Base-by-base conservation (phyloP, 179 eudicot species). In the Pouteria campechiana region DNA sequence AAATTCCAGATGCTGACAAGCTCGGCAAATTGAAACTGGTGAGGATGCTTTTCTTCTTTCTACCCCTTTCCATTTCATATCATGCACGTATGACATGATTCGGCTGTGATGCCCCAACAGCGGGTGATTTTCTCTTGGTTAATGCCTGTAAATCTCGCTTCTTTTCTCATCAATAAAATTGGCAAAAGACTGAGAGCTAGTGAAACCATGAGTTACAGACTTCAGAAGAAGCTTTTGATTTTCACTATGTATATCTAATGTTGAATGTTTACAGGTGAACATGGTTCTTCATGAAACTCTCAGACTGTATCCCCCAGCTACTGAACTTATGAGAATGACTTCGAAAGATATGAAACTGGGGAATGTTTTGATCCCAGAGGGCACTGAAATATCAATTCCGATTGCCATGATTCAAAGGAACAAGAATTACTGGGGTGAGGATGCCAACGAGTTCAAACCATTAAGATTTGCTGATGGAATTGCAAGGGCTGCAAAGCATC, bases 11-110 rank as follows among this genome's bases (percentile, higher is more conserved):
- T 10, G 44, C 61, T 32, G 73, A 68, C 8, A 68, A 73, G 1
- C 39, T 76, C n/a, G 52, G 42, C n/a, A 65, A 42, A 23, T 54
- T 76, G n/a, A 68, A 76, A 49, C 48, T 24, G 2, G 70, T 68
- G 41, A 46, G 59, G n/a, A n/a, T n/a, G n/a, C n/a, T n/a, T n/a
- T n/a, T n/a, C n/a, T n/a, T n/a, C n/a, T n/a, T n/a, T n/a, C n/a
- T n/a, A n/a, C n/a, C n/a, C n/a, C n/a, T n/a, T n/a, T n/a, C n/a
- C n/a, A n/a, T n/a, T n/a, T n/a, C n/a, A n/a, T n/a, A n/a, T n/a
- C n/a, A n/a, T n/a, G n/a, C n/a, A n/a, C n/a, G n/a, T n/a, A n/a
- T n/a, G n/a, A n/a, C n/a, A n/a, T n/a, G n/a, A n/a, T n/a, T n/a
- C n/a, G n/a, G n/a, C n/a, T n/a, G n/a, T n/a, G n/a, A n/a, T n/a